Conservation (phyloP, 805 yeast genomes). For the Saccharomycopsis javanensis region DNA sequence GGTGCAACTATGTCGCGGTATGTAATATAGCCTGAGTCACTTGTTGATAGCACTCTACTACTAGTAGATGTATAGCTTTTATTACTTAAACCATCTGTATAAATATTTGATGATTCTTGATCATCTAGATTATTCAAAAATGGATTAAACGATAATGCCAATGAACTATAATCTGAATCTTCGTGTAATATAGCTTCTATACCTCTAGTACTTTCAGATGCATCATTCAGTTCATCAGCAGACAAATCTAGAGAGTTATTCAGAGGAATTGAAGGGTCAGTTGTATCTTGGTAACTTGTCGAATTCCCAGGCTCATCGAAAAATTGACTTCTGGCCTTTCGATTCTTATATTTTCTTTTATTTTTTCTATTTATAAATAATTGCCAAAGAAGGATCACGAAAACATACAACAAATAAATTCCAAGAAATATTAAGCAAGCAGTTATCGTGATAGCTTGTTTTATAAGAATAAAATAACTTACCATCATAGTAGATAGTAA, state of each 20-base stretch:
- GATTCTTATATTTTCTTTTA: slow-evolving; percentile 1
- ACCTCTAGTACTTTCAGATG: background rate
- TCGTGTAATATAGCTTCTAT: background rate
- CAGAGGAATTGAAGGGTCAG: background rate
- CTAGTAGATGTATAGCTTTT: background rate
- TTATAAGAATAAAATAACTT: slow-evolving; percentile 42
- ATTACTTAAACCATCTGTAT: background rate
- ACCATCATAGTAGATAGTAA: slow-evolving; percentile 35
- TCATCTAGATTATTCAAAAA: background rate
- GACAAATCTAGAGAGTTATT: background rate
- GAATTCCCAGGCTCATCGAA: slow-evolving; percentile 10
- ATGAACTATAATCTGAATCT: background rate
- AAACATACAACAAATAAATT: slow-evolving; percentile 51
- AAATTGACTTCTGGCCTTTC: slow-evolving; percentile 12
- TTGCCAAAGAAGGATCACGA: slow-evolving; percentile 37
- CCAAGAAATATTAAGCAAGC: slow-evolving; percentile 51
- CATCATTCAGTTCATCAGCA: background rate
- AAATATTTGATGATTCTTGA: background rate
- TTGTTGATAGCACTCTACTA: slow-evolving; percentile 3
- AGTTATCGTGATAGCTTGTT: slow-evolving; percentile 42
- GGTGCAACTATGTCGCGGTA: slow-evolving; percentile 4
- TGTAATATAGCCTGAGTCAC: slow-evolving; percentile 5
- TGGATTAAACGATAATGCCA: background rate
- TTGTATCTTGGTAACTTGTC: background rate
- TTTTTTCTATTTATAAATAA: slow-evolving; percentile 21